phyloP scores from a whole-genome alignment of 805 yeast species.

The Cyberlindnera xishuangbannaensis region DNA sequence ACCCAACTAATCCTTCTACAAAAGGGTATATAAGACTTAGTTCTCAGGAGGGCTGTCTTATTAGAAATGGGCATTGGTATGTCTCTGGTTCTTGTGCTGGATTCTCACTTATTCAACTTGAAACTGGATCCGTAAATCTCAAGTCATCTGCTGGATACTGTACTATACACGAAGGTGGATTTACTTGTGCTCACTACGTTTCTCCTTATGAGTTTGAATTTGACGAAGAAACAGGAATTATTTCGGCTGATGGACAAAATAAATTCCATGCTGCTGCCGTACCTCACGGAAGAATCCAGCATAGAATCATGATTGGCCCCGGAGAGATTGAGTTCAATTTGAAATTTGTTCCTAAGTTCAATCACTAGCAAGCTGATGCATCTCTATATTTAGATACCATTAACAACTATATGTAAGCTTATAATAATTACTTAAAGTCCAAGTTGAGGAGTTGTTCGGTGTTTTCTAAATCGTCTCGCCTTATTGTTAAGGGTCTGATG shows the following conservation, averaged over 20 bases:
- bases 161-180: slow-evolving; percentile 34
- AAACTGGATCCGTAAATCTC: slow-evolving; percentile 49
- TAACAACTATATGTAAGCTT: no score
- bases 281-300: slow-evolving; percentile 36
- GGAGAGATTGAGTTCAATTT: slow-evolving; percentile 34
- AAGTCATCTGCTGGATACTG: slow-evolving; percentile 72
- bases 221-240: slow-evolving; percentile 4
- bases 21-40: slow-evolving; percentile 45
- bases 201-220: slow-evolving; percentile 29
- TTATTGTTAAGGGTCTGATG: not conserved
- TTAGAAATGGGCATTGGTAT: slow-evolving; percentile 84
- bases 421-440: slow-evolving; percentile 2
- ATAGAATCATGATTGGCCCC: slow-evolving; percentile 40
- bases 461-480: slow-evolving; percentile 2
- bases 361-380: no score
- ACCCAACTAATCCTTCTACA: slow-evolving; percentile 27
- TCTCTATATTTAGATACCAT: no score
- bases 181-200: slow-evolving; percentile 49
- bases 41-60: slow-evolving; percentile 65
- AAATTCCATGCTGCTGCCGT: slow-evolving; percentile 11
- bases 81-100: slow-evolving; percentile 78
- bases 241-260: slow-evolving; percentile 10
- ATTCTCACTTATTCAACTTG: slow-evolving; percentile 36
- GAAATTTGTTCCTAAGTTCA: not conserved
- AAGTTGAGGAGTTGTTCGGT: slow-evolving; percentile 11